Evolutionary conservation across 2,329 filamentous ascomycete species (phyloP), one percentile per base, ranked within the genome.

Genomic region (Exophiala xenobiotica): DNA sequence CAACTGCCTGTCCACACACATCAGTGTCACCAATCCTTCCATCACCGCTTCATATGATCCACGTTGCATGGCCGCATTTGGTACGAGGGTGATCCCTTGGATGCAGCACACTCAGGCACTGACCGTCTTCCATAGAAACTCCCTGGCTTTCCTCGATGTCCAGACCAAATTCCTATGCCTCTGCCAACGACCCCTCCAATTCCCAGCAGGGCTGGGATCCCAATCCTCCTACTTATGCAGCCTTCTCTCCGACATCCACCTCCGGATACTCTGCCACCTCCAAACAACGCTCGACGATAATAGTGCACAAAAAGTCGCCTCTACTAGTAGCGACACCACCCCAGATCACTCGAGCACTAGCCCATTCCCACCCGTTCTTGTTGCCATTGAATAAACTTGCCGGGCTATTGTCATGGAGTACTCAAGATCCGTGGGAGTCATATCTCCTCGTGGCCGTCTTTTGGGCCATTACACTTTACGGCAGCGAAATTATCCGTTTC

Each of bases 291-390:
- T 95, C 90, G 14, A 95, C 90, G 51, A 91, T 99, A 62, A 83
- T 97, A 61, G 91, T 99, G 16, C 91, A 97, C 70, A 92, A 96
- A 69, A 99, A 97, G 73, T 96, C 90, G 12, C 93, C 93, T 8
- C 74, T 99, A 39, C 79, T 99, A 14, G 85, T 95, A 53, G 90
- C 92, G 12, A 99, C 93, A 7, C 93, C 93, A 37, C 93, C 93
- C 1, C 89, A 96, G 67, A 86, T 99, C 67, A 99, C 93, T 2
- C 83, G 93, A 62, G 91, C 92, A 11, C 79, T 99, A 54, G 92
- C 92, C 58, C 96, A 97, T 68, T 96, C 91, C 58, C 92, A 99
- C 67, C 91, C 93, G 0, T 97, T 96, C 67, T 77, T 99, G 6
- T 76, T 96, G 6, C 90, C 91, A 4, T 75, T 97, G 51, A 97